These are phyloP conservation scores for Rhodotorula graminis DNA, from an alignment of 768 basidiomycete species.

Conservation along the genomic window DNA sequence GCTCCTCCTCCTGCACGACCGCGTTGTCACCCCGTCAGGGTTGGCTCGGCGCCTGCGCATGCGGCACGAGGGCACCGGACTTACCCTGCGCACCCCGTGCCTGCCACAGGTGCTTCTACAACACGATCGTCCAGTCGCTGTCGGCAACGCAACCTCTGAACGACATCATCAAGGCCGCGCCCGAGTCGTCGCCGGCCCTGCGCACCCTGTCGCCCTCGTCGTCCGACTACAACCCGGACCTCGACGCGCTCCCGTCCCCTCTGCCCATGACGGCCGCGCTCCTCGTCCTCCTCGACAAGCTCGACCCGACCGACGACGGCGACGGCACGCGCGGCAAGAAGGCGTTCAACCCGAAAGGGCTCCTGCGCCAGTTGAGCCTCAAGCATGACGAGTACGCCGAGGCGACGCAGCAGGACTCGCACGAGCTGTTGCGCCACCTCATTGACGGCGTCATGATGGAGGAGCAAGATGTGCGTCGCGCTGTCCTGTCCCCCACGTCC, in stretches of 20 bases:
- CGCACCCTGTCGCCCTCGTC: constrained; percentile 60
- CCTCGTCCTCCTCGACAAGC: constrained; percentile 32
- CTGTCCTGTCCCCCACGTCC: too few species aligned
- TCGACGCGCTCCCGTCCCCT: constrained; percentile 50
- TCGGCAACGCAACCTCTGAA: constrained; percentile 43
- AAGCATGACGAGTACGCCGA: constrained; percentile 94
- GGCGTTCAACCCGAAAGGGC: constrained; percentile 35
- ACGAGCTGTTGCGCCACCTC: constrained; percentile 83
- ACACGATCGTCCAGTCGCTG: constrained; percentile 82
- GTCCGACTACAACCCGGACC: constrained; percentile 57
- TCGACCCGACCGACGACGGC: constrained; percentile 12
- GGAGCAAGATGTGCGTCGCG: constrained; percentile 65
- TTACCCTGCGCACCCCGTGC: not conserved
- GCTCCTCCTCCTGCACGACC: not conserved
- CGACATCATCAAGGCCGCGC: constrained; percentile 33
- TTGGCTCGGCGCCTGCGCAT: too few species aligned
- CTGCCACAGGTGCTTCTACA: constrained; percentile 78
- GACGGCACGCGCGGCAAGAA: constrained; percentile 25
- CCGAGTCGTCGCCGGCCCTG: constrained; percentile 56
- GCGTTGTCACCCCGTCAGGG: too few species aligned
- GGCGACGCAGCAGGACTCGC: constrained; percentile 92
- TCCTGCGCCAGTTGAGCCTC: constrained; percentile 64
- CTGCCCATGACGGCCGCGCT: constrained; percentile 50
- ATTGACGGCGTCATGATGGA: constrained; percentile 93
- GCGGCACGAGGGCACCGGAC: not conserved